phyloP scores from a whole-genome alignment of 2,329 filamentous ascomycete species.

The Lasiodiplodia sp. region DNA sequence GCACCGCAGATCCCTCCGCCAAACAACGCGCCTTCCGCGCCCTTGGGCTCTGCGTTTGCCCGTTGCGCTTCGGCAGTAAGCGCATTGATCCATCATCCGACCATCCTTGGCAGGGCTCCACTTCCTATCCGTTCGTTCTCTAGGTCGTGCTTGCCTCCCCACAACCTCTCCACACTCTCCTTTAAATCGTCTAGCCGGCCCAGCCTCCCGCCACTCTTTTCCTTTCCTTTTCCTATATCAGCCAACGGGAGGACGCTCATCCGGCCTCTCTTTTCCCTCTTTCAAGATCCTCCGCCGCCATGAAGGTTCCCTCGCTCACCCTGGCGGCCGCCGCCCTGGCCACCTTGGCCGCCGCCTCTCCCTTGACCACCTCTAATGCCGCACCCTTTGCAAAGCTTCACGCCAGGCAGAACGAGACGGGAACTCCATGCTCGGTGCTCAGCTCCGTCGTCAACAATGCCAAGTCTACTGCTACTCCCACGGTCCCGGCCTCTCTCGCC shows the following conservation, averaged over 20 bases:
- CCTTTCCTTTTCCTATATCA: conserved; percentile 14
- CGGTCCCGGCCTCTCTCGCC: conserved; percentile 52
- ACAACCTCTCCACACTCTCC: conserved; percentile 22
- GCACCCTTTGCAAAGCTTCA: background rate
- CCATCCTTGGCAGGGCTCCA: conserved; percentile 20
- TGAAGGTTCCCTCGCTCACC: conserved; percentile 21
- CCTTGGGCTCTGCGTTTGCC: conserved; percentile 21
- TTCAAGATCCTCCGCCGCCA: conserved; percentile 20
- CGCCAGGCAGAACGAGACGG: conserved; percentile 15
- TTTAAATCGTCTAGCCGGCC: conserved; percentile 21
- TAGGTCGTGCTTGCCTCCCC: conserved; percentile 24
- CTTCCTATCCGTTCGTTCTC: conserved; percentile 5
- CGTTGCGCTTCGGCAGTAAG: conserved; percentile 17
- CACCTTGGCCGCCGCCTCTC: conserved; percentile 18
- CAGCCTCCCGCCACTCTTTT: conserved; percentile 3
- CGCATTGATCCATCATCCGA: conserved; percentile 4
- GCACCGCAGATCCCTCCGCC: conserved; percentile 20
- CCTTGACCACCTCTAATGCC: background rate
- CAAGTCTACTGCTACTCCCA: conserved; percentile 38
- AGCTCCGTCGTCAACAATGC: conserved; percentile 23
- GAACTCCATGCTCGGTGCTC: conserved; percentile 24
- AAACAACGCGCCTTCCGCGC: conserved; percentile 27
- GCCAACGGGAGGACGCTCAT: conserved; percentile 19
- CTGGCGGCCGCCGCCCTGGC: conserved; percentile 24
- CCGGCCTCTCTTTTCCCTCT: conserved; percentile 20